These are phyloP conservation scores for Nematocida ironsii DNA, from an alignment of 371 early-diverging fungal genomes.

Conservation along the genomic window DNA sequence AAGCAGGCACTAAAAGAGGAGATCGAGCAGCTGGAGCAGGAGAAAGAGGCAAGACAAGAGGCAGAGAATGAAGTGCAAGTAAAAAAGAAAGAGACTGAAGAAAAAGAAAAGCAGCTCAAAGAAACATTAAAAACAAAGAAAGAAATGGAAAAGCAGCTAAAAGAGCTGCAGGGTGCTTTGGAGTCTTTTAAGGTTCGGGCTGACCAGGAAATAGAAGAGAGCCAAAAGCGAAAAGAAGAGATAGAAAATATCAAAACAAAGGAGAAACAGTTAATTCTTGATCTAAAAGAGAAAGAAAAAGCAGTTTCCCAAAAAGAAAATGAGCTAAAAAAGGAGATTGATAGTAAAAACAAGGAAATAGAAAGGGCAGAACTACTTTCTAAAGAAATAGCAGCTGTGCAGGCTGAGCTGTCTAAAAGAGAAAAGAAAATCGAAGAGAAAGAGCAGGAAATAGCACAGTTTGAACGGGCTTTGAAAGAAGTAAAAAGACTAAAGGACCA, in stretches of 20 bases:
- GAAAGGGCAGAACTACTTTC: background rate
- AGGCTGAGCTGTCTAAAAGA: constrained; percentile 16
- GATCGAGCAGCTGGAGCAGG: constrained; percentile 5
- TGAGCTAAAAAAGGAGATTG: background rate
- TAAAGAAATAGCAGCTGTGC: constrained; percentile 4
- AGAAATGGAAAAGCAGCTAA: constrained; percentile 31
- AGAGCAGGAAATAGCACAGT: constrained; percentile 22
- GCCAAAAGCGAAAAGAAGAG: background rate
- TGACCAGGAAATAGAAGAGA: background rate
- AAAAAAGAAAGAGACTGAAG: constrained; percentile 10
- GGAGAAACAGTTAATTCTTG: constrained; percentile 5
- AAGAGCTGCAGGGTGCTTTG: background rate
- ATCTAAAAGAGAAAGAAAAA: constrained; percentile 13
- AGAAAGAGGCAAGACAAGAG: constrained; percentile 5
- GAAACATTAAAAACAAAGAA: constrained; percentile 17
- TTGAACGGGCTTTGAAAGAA: constrained; percentile 16
- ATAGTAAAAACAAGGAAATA: constrained; percentile 12
- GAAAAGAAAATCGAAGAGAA: constrained; percentile 38
- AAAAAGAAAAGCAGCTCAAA: constrained; percentile 42
- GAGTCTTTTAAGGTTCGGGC: background rate
- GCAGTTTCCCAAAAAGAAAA: background rate
- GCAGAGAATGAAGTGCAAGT: constrained; percentile 5
- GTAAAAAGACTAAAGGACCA: background rate
- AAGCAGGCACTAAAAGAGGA: constrained; percentile 14
- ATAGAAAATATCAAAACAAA: background rate